A percentile compares a stretch with the other conserved stretches of the same genome.
These are phyloP conservation scores for Sporothrix euskadiensis DNA, from an alignment of 2,329 filamentous ascomycete genomes.

Conservation along the genomic window DNA sequence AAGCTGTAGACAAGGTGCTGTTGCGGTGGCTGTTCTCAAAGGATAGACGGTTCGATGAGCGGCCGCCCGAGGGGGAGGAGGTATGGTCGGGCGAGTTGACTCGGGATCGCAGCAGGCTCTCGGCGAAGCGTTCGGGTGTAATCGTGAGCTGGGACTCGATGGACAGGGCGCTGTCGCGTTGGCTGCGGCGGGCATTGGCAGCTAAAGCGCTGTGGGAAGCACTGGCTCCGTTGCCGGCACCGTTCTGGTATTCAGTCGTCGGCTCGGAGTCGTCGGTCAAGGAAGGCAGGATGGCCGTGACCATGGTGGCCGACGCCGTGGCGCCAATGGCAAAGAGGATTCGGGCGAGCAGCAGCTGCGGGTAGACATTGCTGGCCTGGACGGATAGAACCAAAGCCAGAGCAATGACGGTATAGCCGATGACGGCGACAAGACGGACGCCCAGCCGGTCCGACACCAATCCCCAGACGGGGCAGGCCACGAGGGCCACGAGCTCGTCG, in stretches of 20 bases:
- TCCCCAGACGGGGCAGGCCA: constrained; percentile 80
- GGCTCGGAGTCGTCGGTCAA: constrained; percentile 55
- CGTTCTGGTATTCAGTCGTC: constrained; percentile 55
- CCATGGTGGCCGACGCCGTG: constrained; percentile 94
- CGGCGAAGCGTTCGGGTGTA: constrained; percentile 61
- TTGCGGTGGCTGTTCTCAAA: constrained; percentile 30
- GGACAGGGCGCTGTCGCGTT: constrained; percentile 64
- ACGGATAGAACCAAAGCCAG: constrained; percentile 77
- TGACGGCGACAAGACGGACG: constrained; percentile 69
- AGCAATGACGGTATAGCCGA: constrained; percentile 81
- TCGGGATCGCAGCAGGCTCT: constrained; percentile 29
- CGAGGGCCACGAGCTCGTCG: constrained; percentile 77
- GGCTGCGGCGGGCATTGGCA: constrained; percentile 43
- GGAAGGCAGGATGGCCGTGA: constrained; percentile 86
- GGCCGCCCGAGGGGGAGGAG: not conserved
- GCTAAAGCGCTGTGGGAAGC: constrained; percentile 32
- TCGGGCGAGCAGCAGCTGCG: constrained; percentile 79
- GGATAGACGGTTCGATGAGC: constrained; percentile 29
- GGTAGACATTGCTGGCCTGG: constrained; percentile 83
- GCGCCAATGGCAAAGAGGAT: constrained; percentile 88
- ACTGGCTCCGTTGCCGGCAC: constrained; percentile 47
- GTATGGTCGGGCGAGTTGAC: constrained; percentile 37
- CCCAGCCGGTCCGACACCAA: constrained; percentile 74
- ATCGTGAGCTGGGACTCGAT: constrained; percentile 75
- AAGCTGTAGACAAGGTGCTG: not conserved